A percentile compares a stretch with the other conserved stretches of the same genome.
These are phyloP conservation scores for Metarhizium anisopliae DNA, from an alignment of 2,329 filamentous ascomycete genomes.

Conservation along the genomic window DNA sequence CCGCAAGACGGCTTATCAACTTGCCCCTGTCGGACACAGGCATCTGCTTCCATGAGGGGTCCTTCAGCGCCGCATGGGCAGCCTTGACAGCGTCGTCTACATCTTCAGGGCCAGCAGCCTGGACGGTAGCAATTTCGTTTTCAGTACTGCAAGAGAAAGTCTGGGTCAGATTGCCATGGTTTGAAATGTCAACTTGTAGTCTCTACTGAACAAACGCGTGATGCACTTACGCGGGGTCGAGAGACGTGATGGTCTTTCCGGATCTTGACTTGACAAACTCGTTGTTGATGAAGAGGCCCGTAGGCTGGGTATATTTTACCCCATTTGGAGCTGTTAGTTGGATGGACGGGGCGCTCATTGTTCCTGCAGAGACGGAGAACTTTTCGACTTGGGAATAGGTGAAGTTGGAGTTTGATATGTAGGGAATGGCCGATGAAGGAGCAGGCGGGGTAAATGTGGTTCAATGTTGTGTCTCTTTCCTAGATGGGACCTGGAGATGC, in stretches of 20 bases:
- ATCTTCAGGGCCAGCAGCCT: slow-evolving; percentile 19
- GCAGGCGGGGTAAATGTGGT: not conserved
- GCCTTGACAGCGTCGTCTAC: slow-evolving; percentile 23
- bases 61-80: slow-evolving; percentile 61
- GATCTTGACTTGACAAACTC: slow-evolving; percentile 56
- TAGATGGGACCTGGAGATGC: too few relatives aligned
- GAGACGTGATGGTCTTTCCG: slow-evolving; percentile 46
- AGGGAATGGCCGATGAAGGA: not conserved
- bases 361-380: not conserved
- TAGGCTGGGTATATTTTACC: slow-evolving; percentile 55
- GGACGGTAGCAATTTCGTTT: slow-evolving; percentile 20
- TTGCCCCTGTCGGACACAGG: slow-evolving; percentile 56
- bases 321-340: slow-evolving; percentile 45
- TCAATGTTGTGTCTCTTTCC: too few relatives aligned
- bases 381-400: not conserved
- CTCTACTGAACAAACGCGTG: not conserved
- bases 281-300: slow-evolving; percentile 70
- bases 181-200: not conserved
- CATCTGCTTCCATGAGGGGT: slow-evolving; percentile 62
- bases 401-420: not conserved
- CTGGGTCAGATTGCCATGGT: not conserved
- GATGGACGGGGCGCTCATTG: not conserved
- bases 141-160: slow-evolving; percentile 19
- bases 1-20: slow-evolving; percentile 61
- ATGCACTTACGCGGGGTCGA: slow-evolving; percentile 38